Evolutionary conservation across 495 filamentous ascomycete species (phyloP), one percentile per base, ranked within the genome.

Genomic region (Aspergillus sclerotioniger): DNA sequence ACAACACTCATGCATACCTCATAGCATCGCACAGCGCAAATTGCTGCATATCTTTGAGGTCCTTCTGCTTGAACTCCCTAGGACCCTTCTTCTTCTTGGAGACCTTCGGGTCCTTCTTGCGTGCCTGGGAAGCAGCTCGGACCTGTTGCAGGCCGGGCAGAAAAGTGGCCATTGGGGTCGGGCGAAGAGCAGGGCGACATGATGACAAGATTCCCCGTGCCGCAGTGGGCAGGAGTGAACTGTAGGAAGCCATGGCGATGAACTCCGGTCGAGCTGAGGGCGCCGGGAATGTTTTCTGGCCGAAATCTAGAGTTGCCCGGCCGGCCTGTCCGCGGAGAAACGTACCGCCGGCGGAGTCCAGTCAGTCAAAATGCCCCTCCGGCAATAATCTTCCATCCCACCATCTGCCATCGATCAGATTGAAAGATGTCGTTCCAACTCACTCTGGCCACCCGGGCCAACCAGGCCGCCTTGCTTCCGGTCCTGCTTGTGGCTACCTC

Each of bases 21-120:
- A 98, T 95, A 7, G 94, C 94, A 78, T 98, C 94, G 62, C 89
- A 89, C 10, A 98, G 81, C 6, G 90, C 80, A 68, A 84, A 94
- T 61, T 90, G 85, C 35, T 90, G 76, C 61, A 85, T 75, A 61
- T 82, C 62, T 66, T 80, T 76, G 64, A 91, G 33, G 70, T 87
- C 77, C 64, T 80, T 78, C 54, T 87, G 77, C 21, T 69, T 79
- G 69, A 83, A 96, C 58, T 79, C 83, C 58, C 71, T 82, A 53
- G 80, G 80, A 54, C 76, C 73, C 71, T 89, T 90, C 73, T 85
- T 87, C 71, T 89, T 91, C 73, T 85, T 87, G 66, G 82, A 82
- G 61, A 79, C 68, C 70, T 75, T 71, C 68, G 76, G 73, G 63
- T 62, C 71, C 62, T 73, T 75, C 59, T 63, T 62, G 59, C 69